Percentiles rank a stretch among this genome's conserved stretches.
phyloP scores from a whole-genome alignment of 176 grass and related monocot genomes.

The Bothriochloa decipiens region DNA sequence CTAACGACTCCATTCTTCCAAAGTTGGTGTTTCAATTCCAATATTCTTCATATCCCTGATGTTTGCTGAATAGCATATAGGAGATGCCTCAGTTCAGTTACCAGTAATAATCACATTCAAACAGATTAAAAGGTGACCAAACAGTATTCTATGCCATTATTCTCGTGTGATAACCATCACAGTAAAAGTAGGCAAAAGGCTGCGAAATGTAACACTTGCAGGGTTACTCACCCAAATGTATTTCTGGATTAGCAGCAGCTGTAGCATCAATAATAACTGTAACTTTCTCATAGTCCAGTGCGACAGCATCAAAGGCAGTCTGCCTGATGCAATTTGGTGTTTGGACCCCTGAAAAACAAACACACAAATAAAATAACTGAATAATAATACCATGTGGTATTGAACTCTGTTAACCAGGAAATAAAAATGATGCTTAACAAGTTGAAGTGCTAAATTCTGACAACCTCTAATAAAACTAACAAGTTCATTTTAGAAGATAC shows the following conservation, averaged over 20 bases:
- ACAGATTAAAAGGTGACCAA: not conserved
- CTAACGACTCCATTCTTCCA: conserved; percentile 67
- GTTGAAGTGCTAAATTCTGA: not conserved
- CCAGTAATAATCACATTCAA: not conserved
- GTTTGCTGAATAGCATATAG: conserved; percentile 54
- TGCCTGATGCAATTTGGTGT: conserved; percentile 91
- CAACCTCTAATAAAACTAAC: not conserved
- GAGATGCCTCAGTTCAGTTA: conserved; percentile 14
- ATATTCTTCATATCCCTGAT: conserved; percentile 85
- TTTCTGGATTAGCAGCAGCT: conserved; percentile 75
- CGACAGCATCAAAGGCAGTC: conserved; percentile 86
- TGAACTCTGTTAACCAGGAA: not conserved
- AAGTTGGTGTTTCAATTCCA: conserved; percentile 67
- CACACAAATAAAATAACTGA: conserved; percentile 7
- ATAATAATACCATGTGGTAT: not conserved
- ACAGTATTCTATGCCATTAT: not conserved
- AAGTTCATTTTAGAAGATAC: too few relatives aligned
- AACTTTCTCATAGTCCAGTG: conserved; percentile 76
- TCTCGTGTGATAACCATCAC: not conserved
- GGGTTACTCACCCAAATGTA: conserved; percentile 68
- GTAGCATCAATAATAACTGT: conserved; percentile 81
- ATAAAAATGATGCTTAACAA: not conserved
- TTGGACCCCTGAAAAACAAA: conserved; percentile 62
- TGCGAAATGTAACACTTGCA: not conserved
- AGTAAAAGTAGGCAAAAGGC: not conserved